Evolutionary conservation across 257 asterid genomes (phyloP).

Genomic region (Gynochthodes officinalis): DNA sequence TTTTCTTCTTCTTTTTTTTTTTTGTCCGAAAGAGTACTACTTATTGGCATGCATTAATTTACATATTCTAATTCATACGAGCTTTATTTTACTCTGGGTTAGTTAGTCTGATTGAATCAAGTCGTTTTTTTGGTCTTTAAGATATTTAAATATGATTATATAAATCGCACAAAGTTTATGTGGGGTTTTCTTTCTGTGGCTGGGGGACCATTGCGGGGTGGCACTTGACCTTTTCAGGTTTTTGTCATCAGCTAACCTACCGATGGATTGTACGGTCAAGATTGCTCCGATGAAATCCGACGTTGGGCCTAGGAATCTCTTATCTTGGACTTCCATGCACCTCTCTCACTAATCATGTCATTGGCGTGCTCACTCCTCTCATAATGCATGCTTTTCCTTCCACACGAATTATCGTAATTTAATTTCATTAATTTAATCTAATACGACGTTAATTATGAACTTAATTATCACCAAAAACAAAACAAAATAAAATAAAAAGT

Average conservation of each 20-base stretch:
- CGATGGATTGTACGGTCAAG: background rate
- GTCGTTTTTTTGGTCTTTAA: conserved; percentile 21
- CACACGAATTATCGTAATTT: too few species aligned
- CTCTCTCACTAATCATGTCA: conserved; percentile 18
- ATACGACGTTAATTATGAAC: too few species aligned
- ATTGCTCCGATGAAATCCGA: background rate
- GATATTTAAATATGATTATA: conserved; percentile 19
- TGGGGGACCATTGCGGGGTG: conserved; percentile 34
- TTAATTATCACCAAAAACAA: too few species aligned
- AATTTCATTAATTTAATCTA: too few species aligned
- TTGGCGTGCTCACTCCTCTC: conserved; percentile 26
- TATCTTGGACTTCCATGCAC: conserved; percentile 17
- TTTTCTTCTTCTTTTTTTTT: too few species aligned
- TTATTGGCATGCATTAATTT: too few species aligned
- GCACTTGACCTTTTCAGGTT: conserved; percentile 25
- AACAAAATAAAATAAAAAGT: too few species aligned
- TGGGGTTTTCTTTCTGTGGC: background rate
- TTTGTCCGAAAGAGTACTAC: too few species aligned
- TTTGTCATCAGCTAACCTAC: background rate
- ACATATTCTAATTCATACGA: too few species aligned
- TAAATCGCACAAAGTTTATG: conserved; percentile 19
- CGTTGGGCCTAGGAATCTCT: conserved; percentile 16
- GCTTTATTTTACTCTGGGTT: conserved; percentile 19
- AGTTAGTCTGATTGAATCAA: conserved; percentile 29
- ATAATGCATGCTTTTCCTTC: too few species aligned